A percentile compares a stretch with the other conserved stretches of the same genome.
phyloP scores from a whole-genome alignment of 306 rosid species.

The Dalbergia oliveri region DNA sequence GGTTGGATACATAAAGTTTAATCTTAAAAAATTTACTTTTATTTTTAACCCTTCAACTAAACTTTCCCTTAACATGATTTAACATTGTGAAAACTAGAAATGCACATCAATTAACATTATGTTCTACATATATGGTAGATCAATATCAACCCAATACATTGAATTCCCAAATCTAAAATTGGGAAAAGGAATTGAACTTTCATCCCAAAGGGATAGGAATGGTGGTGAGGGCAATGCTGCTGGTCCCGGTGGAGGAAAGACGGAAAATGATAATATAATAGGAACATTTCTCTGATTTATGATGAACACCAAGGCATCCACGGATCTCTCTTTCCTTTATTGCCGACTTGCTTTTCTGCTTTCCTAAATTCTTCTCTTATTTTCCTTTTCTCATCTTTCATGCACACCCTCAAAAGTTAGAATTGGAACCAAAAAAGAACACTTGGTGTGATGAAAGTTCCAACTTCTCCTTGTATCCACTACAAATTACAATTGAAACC shows the following conservation, averaged over 20 bases:
- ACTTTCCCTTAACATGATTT: neutral
- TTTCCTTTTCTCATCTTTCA: conserved; percentile 32
- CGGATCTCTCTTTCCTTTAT: conserved; percentile 36
- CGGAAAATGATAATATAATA: neutral
- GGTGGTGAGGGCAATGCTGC: neutral
- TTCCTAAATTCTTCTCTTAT: conserved; percentile 44
- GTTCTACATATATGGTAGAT: neutral
- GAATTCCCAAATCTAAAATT: neutral
- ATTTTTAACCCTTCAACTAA: too few relatives aligned
- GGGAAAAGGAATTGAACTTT: conserved; percentile 4
- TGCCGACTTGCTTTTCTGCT: conserved; percentile 32
- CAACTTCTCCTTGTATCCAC: conserved; percentile 2
- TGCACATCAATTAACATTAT: neutral
- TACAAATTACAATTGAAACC: conserved; percentile 13
- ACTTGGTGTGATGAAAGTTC: neutral
- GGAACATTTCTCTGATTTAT: neutral
- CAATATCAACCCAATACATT: conserved; percentile 6
- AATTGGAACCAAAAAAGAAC: neutral
- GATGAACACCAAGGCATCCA: conserved; percentile 21
- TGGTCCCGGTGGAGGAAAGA: conserved; percentile 1
- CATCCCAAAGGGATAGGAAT: neutral
- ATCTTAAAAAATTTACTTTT: too few relatives aligned
- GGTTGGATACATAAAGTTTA: too few relatives aligned
- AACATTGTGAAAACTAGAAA: conserved; percentile 9
- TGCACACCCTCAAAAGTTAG: neutral